Evolutionary conservation across 2,329 filamentous ascomycete species (phyloP).

Genomic region (Cytospora piceae): DNA sequence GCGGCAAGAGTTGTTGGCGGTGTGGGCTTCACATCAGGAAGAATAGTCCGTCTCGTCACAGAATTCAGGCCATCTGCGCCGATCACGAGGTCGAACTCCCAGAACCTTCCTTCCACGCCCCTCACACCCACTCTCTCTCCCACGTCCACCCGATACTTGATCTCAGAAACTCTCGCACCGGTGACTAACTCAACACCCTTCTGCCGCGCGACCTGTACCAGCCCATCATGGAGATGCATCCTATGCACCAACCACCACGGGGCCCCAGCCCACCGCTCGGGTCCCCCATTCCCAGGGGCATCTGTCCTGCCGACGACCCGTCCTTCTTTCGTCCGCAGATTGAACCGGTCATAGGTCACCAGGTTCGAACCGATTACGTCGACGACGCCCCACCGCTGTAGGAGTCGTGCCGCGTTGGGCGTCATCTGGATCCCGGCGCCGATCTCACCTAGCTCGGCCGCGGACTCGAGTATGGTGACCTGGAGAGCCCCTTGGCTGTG

Average conservation of each 20-base stretch:
- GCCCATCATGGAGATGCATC: constrained; percentile 50
- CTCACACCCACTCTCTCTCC: constrained; percentile 1
- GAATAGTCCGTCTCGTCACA: constrained; percentile 43
- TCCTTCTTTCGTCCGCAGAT: constrained; percentile 45
- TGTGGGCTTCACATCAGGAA: constrained; percentile 46
- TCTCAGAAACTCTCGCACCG: constrained; percentile 40
- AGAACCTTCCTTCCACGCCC: not conserved
- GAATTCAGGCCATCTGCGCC: constrained; percentile 48
- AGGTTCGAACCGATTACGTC: constrained; percentile 46
- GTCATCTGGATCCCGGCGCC: constrained; percentile 45
- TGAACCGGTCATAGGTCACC: constrained; percentile 45
- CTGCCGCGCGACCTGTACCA: constrained; percentile 44
- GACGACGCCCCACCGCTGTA: constrained; percentile 45
- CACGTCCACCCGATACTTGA: constrained; percentile 37
- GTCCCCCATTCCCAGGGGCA: constrained; percentile 34
- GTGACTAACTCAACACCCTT: constrained; percentile 45
- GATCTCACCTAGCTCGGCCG: constrained; percentile 46
- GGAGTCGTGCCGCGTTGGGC: constrained; percentile 45
- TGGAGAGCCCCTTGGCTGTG: constrained; percentile 34
- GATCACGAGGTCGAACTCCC: constrained; percentile 43
- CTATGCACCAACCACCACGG: constrained; percentile 53
- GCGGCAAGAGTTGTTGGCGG: constrained; percentile 48
- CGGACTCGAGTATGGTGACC: constrained; percentile 47
- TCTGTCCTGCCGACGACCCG: constrained; percentile 43
- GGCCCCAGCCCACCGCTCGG: constrained; percentile 1